Percentiles rank a stretch among this genome's conserved stretches.
phyloP scores from a whole-genome alignment of 352 stramenopile genomes.

The Pythium brachiatum region DNA sequence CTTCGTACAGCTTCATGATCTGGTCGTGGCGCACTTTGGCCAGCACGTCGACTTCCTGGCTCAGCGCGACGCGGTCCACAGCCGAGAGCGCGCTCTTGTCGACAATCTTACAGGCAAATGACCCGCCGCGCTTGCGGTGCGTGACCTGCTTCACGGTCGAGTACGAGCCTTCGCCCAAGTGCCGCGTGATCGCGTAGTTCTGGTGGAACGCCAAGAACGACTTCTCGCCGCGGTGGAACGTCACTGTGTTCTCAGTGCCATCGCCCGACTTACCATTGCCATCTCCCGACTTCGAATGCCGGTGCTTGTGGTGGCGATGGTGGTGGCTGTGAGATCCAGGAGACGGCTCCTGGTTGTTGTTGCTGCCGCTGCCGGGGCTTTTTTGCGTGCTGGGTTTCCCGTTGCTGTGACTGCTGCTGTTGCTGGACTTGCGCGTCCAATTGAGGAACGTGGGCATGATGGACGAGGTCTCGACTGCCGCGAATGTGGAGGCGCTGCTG shows the following conservation, averaged over 20 bases:
- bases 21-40: slow-evolving; percentile 78
- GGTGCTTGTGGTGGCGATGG: slow-evolving; percentile 6
- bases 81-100: slow-evolving; percentile 75
- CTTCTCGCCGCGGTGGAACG: slow-evolving; percentile 71
- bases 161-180: slow-evolving; percentile 86
- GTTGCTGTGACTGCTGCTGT: neutral
- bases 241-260: slow-evolving; percentile 5
- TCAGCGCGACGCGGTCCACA: slow-evolving; percentile 66
- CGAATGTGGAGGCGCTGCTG: neutral
- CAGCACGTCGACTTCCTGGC: slow-evolving; percentile 73
- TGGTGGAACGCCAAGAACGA: slow-evolving; percentile 84
- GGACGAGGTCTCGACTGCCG: neutral
- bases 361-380: neutral
- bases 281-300: slow-evolving; percentile 1
- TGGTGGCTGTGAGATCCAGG: slow-evolving; percentile 7
- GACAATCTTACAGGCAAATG: slow-evolving; percentile 83
- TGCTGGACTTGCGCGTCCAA: slow-evolving; percentile 18
- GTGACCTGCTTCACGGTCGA: slow-evolving; percentile 88
- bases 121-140: slow-evolving; percentile 66
- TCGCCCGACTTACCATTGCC: neutral
- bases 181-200: slow-evolving; percentile 72
- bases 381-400: neutral
- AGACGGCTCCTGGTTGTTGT: slow-evolving; percentile 16
- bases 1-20: slow-evolving; percentile 91
- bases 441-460: slow-evolving; percentile 22